A percentile compares a stretch with the other conserved stretches of the same genome.
Conservation (phyloP, 192 early-diverging fungal genomes). For the Radiomyces spectabilis region DNA sequence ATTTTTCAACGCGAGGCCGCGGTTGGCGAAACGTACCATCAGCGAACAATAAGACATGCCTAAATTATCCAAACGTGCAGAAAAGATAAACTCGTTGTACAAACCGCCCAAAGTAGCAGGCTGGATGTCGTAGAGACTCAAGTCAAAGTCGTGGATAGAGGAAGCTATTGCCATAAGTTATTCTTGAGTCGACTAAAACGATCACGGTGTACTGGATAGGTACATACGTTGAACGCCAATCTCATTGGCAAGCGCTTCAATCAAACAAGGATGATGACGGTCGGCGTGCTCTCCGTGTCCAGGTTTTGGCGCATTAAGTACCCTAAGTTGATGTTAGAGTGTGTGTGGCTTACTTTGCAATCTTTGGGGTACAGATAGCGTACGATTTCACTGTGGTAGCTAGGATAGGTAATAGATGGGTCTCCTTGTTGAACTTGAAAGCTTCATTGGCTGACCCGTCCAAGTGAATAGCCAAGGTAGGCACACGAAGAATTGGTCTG, state of each 20-base stretch:
- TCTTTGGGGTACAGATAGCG: conserved; percentile 2
- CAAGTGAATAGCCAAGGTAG: conserved; percentile 94
- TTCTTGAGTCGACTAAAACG: too few species aligned
- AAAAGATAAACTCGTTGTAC: conserved; percentile 89
- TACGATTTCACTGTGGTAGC: conserved; percentile 59
- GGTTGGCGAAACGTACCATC: conserved; percentile 29
- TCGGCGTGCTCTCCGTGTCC: conserved; percentile 20
- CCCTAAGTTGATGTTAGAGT: conserved; percentile 5
- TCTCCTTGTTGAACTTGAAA: conserved; percentile 95
- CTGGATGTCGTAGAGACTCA: conserved; percentile 96
- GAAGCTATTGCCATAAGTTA: conserved; percentile 31
- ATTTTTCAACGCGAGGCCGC: background rate
- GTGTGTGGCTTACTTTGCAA: too few species aligned
- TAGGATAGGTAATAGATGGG: conserved; percentile 84
- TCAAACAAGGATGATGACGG: conserved; percentile 79
- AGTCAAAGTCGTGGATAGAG: conserved; percentile 91
- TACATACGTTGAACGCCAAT: conserved; percentile 33
- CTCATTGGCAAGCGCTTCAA: conserved; percentile 72
- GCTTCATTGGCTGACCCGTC: conserved; percentile 69
- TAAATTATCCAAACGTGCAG: conserved; percentile 90
- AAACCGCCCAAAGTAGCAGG: conserved; percentile 81
- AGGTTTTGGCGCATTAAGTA: conserved; percentile 13
- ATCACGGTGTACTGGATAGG: background rate
- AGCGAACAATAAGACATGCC: conserved; percentile 91
- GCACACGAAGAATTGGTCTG: conserved; percentile 88